These are phyloP conservation scores for Castanea mollissima DNA, from an alignment of 306 rosid species.

Conservation along the genomic window DNA sequence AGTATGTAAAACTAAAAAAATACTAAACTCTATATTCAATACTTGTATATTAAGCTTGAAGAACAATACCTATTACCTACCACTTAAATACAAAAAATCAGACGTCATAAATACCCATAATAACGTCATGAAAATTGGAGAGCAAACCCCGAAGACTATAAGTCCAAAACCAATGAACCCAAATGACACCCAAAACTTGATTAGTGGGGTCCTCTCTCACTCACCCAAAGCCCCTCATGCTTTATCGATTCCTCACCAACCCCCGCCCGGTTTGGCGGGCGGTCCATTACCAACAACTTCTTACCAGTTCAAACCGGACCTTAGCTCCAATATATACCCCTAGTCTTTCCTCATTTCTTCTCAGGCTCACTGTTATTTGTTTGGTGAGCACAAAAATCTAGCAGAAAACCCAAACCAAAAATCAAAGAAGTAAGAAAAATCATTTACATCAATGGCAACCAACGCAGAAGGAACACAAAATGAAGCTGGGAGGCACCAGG, in stretches of 20 bases:
- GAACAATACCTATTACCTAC: no score
- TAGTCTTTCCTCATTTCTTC: not conserved
- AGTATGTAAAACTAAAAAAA: no score
- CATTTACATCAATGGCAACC: slow-evolving; percentile 52
- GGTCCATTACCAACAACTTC: slow-evolving; percentile 42
- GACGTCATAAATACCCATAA: no score
- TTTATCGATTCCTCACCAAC: slow-evolving; percentile 54
- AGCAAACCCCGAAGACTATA: not conserved
- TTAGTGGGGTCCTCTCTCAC: not conserved
- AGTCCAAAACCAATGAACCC: not conserved
- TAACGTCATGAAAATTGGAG: not conserved
- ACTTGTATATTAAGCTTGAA: no score
- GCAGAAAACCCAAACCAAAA: not conserved
- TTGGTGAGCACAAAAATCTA: slow-evolving; percentile 2
- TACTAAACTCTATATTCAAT: no score
- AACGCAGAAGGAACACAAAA: slow-evolving; percentile 50
- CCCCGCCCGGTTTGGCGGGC: slow-evolving; percentile 50
- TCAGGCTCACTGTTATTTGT: slow-evolving; percentile 12
- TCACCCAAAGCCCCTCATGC: slow-evolving; percentile 3
- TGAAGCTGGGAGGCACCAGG: slow-evolving; percentile 79
- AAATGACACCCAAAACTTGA: not conserved
- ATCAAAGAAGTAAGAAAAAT: not conserved
- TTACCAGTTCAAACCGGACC: slow-evolving; percentile 44
- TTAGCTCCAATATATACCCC: slow-evolving; percentile 25
- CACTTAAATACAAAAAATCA: no score